These are phyloP conservation scores for Penicillium cataractarum DNA, from an alignment of 495 filamentous ascomycete genomes.

Conservation along the genomic window DNA sequence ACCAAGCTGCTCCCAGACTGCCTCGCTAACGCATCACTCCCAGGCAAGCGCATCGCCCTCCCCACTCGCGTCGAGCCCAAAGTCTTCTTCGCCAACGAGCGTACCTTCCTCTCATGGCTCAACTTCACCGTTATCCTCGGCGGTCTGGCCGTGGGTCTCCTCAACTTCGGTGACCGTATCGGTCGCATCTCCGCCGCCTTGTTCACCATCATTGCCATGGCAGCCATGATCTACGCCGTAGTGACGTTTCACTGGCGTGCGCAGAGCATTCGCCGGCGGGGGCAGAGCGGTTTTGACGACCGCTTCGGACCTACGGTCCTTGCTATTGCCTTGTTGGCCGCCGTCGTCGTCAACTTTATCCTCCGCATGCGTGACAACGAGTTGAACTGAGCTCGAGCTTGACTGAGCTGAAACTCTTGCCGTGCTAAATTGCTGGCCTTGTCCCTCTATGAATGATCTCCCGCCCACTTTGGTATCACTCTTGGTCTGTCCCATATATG, in stretches of 20 bases:
- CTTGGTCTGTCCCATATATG: not conserved
- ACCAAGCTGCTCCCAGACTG: not conserved
- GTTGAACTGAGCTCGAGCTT: conserved; percentile 14
- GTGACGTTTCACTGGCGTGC: conserved; percentile 97
- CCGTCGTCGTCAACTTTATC: conserved; percentile 92
- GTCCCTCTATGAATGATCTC: not conserved
- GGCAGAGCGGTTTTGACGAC: conserved; percentile 96
- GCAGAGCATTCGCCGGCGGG: conserved; percentile 85
- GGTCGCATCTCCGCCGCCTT: conserved; percentile 89
- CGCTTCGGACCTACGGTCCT: conserved; percentile 89
- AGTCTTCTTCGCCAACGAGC: conserved; percentile 99
- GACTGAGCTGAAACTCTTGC: not conserved
- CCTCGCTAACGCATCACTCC: conserved; percentile 3
- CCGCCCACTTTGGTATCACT: not conserved
- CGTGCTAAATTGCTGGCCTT: not conserved
- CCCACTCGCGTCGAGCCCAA: conserved; percentile 98
- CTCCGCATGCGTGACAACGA: conserved; percentile 68
- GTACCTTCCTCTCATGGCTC: conserved; percentile 98
- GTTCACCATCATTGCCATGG: conserved; percentile 95
- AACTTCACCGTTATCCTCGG: conserved; percentile 99
- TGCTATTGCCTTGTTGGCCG: conserved; percentile 79
- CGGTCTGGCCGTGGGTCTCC: conserved; percentile 89
- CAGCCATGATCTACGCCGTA: conserved; percentile 92
- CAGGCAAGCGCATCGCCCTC: conserved; percentile 97
- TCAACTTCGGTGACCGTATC: conserved; percentile 95